These are phyloP conservation scores for Cercospora zeina DNA, from an alignment of 2,329 filamentous ascomycete genomes.

Conservation along the genomic window DNA sequence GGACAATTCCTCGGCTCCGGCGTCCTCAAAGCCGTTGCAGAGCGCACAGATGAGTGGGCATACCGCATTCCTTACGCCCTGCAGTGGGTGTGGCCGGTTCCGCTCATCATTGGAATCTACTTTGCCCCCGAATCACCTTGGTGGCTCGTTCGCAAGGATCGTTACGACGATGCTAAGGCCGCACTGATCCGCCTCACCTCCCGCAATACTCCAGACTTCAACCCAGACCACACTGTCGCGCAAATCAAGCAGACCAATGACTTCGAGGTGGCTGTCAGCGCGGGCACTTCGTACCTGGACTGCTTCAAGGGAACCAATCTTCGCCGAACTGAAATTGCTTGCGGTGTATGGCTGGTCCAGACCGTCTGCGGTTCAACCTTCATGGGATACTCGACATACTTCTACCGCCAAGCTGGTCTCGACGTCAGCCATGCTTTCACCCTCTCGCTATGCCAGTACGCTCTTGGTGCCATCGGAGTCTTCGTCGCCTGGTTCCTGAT, in stretches of 20 bases:
- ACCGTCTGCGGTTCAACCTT: constrained; percentile 39
- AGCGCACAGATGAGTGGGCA: constrained; percentile 39
- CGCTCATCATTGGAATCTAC: constrained; percentile 37
- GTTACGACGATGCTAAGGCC: constrained; percentile 33
- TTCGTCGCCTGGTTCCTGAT: constrained; percentile 41
- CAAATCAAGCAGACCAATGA: constrained; percentile 45
- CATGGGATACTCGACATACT: constrained; percentile 42
- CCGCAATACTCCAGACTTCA: constrained; percentile 25
- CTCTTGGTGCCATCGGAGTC: constrained; percentile 37
- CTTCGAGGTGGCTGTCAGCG: constrained; percentile 37
- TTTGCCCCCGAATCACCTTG: constrained; percentile 38
- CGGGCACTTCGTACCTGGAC: constrained; percentile 40
- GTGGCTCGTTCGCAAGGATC: constrained; percentile 38
- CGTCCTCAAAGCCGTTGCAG: constrained; percentile 41
- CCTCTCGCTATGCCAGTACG: constrained; percentile 42
- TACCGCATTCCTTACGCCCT: constrained; percentile 46
- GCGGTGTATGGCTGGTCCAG: constrained; percentile 43
- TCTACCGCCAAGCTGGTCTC: constrained; percentile 46
- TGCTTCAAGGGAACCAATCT: constrained; percentile 49
- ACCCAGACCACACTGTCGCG: constrained; percentile 38
- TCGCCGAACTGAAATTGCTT: constrained; percentile 47
- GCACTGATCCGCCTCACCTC: constrained; percentile 34
- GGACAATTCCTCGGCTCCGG: constrained; percentile 45
- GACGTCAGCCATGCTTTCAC: constrained; percentile 32
- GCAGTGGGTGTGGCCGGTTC: constrained; percentile 53